Conservation (phyloP, 2,329 filamentous ascomycete genomes). For the Xylogone sp. region DNA sequence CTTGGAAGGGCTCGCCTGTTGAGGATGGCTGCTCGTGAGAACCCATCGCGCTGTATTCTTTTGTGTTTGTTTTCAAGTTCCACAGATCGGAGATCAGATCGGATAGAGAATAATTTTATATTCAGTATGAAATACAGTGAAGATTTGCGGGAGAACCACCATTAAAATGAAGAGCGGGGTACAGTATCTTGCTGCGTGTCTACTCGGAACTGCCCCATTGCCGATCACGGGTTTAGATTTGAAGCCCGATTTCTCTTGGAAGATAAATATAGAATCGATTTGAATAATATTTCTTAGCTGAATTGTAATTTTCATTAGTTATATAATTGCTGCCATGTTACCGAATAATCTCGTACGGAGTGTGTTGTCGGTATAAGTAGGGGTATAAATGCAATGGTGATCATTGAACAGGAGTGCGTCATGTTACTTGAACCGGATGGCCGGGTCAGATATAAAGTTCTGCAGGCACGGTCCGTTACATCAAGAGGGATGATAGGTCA, state of each 20-base stretch:
- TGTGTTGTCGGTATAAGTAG: too few species aligned
- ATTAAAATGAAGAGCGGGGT: neutral
- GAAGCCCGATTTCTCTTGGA: neutral
- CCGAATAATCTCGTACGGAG: too few species aligned
- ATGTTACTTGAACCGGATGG: too few species aligned
- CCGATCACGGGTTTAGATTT: neutral
- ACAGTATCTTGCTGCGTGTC: neutral
- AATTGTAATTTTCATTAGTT: too few species aligned
- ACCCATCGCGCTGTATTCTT: neutral
- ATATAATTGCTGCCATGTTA: too few species aligned
- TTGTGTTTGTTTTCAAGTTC: neutral
- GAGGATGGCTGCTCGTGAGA: neutral
- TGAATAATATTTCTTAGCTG: too few species aligned
- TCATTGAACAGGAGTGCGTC: too few species aligned
- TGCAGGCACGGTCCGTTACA: too few species aligned
- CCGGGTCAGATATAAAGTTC: too few species aligned
- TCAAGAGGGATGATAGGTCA: too few species aligned
- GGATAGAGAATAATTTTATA: neutral
- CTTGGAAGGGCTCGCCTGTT: constrained; percentile 3
- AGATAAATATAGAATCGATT: too few species aligned
- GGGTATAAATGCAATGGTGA: too few species aligned
- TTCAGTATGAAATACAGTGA: neutral
- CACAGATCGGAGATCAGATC: neutral
- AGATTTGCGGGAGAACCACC: neutral
- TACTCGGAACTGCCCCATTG: neutral